Conservation (phyloP, 1,284 basidiomycete species). For the Ustilago tritici region DNA sequence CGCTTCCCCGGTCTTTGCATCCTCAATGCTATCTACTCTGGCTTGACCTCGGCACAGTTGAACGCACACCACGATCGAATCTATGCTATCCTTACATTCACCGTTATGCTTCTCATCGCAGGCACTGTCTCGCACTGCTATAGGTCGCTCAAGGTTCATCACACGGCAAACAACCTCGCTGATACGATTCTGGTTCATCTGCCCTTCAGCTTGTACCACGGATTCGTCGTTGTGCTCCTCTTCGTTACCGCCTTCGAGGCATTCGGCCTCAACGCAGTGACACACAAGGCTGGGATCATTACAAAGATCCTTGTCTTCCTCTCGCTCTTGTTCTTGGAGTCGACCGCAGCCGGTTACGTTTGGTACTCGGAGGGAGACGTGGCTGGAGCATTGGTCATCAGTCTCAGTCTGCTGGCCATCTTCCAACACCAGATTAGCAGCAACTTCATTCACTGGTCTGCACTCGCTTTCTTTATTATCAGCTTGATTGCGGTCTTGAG, state of each 20-base stretch:
- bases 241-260: constrained; percentile 89
- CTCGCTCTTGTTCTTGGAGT: constrained; percentile 91
- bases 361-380: constrained; percentile 89
- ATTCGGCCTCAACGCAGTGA: constrained; percentile 82
- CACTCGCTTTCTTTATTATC: constrained; percentile 86
- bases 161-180: constrained; percentile 75
- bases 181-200: constrained; percentile 73
- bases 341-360: constrained; percentile 86
- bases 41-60: constrained; percentile 71
- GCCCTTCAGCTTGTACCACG: constrained; percentile 77
- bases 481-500: constrained; percentile 86
- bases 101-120: constrained; percentile 86
- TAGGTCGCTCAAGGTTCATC: constrained; percentile 87
- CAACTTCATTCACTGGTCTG: constrained; percentile 86
- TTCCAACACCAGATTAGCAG: constrained; percentile 71
- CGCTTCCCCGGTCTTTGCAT: constrained; percentile 85
- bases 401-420: constrained; percentile 77
- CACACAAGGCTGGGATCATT: constrained; percentile 81
- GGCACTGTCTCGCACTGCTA: constrained; percentile 89
- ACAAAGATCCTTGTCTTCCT: constrained; percentile 95
- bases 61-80: constrained; percentile 72
- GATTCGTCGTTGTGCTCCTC: constrained; percentile 92
- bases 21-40: constrained; percentile 86
- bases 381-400: constrained; percentile 85
- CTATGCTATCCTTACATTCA: constrained; percentile 82